Base-by-base conservation (phyloP, 768 basidiomycete genomes). In the Suillus clintonianus region DNA sequence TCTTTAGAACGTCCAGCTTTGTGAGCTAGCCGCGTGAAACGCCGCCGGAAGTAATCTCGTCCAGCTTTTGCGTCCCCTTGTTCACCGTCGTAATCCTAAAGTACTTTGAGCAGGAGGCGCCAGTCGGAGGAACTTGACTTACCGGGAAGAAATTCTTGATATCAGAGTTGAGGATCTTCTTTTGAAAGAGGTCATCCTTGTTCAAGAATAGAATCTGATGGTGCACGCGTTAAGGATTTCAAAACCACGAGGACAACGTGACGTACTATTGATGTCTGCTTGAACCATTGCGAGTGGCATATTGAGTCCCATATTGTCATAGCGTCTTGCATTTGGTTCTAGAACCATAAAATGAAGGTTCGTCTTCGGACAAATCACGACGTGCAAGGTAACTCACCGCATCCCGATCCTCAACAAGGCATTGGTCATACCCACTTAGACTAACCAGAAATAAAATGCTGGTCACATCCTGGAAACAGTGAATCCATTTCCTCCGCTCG, bases 241-340 rank as follows among this genome's bases (percentile, higher is more conserved):
- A 39, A 48, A 14, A 36, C 64, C 30, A 19, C 43, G 53, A 30
- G 34, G 22, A 27, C 43, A 62, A 51, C 34, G 9, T 47, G 19
- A 79, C 90, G 51, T 67, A 95, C 95, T 61, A 97, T 94, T 11
- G 94, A 95, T 0, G 95, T 96, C 67, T 91, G 86, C 77, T 92
- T 92, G 80, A 97, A 97, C 95, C 95, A 97, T 67, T 96, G 94
- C 11, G 94, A 96, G 75, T 97, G 94, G 78, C 94, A 96, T 84
- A 98, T 96, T 47, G 94, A 95, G 69, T 98, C 95, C 90, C 95
- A 98, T 57, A 98, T 94, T n/a, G 94, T 94, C 89, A 98, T 91
- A 5, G 95, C 94, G 67, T 98, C 95, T 80, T 96, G 92, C 95
- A 98, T 97, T 88, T 97, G 95, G 73, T 98, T 98, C 91, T 95